These are phyloP conservation scores for Myxozyma lipomycoides DNA, from an alignment of 805 yeast species.

Conservation along the genomic window DNA sequence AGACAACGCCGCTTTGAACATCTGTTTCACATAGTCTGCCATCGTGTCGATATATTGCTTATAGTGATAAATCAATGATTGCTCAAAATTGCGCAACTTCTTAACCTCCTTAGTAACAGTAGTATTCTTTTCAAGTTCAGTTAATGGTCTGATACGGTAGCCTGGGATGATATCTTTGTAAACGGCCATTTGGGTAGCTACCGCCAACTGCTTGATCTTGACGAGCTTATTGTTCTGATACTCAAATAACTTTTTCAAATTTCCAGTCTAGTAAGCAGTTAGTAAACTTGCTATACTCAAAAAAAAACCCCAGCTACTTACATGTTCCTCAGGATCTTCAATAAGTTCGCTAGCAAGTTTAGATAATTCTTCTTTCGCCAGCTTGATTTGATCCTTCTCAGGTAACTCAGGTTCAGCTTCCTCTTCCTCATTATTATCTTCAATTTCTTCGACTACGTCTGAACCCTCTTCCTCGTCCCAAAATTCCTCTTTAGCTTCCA, in stretches of 20 bases:
- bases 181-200: slow-evolving; percentile 76
- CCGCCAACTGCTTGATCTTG: slow-evolving; percentile 54
- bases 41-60: slow-evolving; percentile 60
- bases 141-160: slow-evolving; percentile 69
- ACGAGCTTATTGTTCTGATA: slow-evolving; percentile 48
- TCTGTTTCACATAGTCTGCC: slow-evolving; percentile 40
- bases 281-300: background rate
- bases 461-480: slow-evolving; percentile 29
- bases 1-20: slow-evolving; percentile 26
- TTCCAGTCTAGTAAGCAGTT: slow-evolving; percentile 2
- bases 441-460: slow-evolving; percentile 35
- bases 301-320: slow-evolving; percentile 39
- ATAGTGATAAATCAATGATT: slow-evolving; percentile 66
- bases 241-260: slow-evolving; percentile 16
- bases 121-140: slow-evolving; percentile 76
- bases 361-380: slow-evolving; percentile 80
- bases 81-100: slow-evolving; percentile 73
- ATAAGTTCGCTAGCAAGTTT: slow-evolving; percentile 68
- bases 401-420: slow-evolving; percentile 46
- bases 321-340: slow-evolving; percentile 87
- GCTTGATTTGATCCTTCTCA: slow-evolving; percentile 52
- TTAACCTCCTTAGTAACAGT: slow-evolving; percentile 81
- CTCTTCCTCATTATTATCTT: slow-evolving; percentile 32
- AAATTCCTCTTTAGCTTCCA: slow-evolving; percentile 28
- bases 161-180: slow-evolving; percentile 85